These are phyloP conservation scores for Botryotinia convoluta DNA, from an alignment of 2,329 filamentous ascomycete species.

Conservation along the genomic window DNA sequence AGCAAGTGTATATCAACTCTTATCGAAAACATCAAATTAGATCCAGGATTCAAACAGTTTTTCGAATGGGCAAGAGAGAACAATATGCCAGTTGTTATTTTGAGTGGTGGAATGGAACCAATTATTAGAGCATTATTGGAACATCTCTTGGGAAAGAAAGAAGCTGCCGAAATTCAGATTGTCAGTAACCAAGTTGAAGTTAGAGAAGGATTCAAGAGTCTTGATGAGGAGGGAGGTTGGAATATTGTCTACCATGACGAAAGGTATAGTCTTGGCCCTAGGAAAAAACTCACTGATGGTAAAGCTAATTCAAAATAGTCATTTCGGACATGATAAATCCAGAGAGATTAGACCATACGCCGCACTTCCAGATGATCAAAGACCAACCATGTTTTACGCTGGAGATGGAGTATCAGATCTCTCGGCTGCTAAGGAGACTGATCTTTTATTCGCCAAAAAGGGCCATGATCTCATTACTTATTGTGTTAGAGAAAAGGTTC, in stretches of 20 bases:
- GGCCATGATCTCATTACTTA: conserved; percentile 85
- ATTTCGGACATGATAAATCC: conserved; percentile 96
- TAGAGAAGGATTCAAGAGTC: conserved; percentile 60
- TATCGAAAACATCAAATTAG: conserved; percentile 78
- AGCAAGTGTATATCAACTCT: conserved; percentile 77
- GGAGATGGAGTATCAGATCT: conserved; percentile 93
- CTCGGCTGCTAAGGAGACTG: conserved; percentile 87
- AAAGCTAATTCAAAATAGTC: conserved; percentile 24
- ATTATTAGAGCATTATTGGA: conserved; percentile 82
- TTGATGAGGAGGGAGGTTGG: conserved; percentile 83
- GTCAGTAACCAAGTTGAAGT: conserved; percentile 78
- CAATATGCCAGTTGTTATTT: conserved; percentile 87
- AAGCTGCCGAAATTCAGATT: conserved; percentile 77
- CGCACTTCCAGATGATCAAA: conserved; percentile 60
- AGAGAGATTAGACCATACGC: conserved; percentile 87
- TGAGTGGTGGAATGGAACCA: conserved; percentile 90
- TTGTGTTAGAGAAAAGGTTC: conserved; percentile 79
- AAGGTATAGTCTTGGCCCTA: conserved; percentile 48
- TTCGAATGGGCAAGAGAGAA: conserved; percentile 76
- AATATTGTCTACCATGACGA: conserved; percentile 85
- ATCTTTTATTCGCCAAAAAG: conserved; percentile 89
- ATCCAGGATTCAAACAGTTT: conserved; percentile 85
- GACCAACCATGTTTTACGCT: conserved; percentile 88
- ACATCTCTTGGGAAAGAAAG: conserved; percentile 71
- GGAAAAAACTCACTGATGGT: background rate